Conservation (phyloP, 805 yeast species). For the Peterozyma toletana region DNA sequence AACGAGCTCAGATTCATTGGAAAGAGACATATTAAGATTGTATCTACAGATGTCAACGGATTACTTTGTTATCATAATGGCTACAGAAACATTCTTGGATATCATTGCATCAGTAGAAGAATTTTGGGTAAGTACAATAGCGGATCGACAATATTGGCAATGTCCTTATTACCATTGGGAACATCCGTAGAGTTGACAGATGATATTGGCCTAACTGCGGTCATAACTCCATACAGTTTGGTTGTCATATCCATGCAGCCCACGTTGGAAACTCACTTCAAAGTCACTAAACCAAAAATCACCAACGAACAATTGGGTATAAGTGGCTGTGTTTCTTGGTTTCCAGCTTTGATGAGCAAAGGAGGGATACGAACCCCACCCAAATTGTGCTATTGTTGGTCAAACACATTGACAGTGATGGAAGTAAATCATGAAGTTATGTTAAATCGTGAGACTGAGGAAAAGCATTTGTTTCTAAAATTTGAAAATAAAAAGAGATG, state of each 20-base stretch:
- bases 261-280: slow-evolving; percentile 43
- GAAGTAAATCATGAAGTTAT: slow-evolving; percentile 34
- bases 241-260: slow-evolving; percentile 50
- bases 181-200: slow-evolving; percentile 48
- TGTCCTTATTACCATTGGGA: slow-evolving; percentile 55
- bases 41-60: slow-evolving; percentile 51
- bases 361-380: slow-evolving; percentile 27
- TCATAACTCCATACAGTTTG: slow-evolving; percentile 44
- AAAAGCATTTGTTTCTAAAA: slow-evolving; percentile 17
- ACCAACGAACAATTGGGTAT: slow-evolving; percentile 20
- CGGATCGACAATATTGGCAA: slow-evolving; percentile 24
- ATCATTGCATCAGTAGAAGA: slow-evolving; percentile 36
- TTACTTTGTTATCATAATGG: slow-evolving; percentile 60
- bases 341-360: slow-evolving; percentile 36
- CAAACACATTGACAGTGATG: slow-evolving; percentile 48
- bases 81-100: slow-evolving; percentile 47
- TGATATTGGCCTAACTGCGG: slow-evolving; percentile 49
- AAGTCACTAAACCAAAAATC: slow-evolving; percentile 38
- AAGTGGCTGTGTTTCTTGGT: slow-evolving; percentile 55
- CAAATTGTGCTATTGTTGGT: slow-evolving; percentile 62
- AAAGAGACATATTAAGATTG: slow-evolving; percentile 44
- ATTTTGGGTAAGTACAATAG: slow-evolving; percentile 41
- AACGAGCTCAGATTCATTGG: slow-evolving; percentile 40
- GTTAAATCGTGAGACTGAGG: slow-evolving; percentile 15
- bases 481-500: slow-evolving; percentile 34